These are phyloP conservation scores for Allium sativum DNA, from an alignment of 106 monocot species.

Conservation along the genomic window DNA sequence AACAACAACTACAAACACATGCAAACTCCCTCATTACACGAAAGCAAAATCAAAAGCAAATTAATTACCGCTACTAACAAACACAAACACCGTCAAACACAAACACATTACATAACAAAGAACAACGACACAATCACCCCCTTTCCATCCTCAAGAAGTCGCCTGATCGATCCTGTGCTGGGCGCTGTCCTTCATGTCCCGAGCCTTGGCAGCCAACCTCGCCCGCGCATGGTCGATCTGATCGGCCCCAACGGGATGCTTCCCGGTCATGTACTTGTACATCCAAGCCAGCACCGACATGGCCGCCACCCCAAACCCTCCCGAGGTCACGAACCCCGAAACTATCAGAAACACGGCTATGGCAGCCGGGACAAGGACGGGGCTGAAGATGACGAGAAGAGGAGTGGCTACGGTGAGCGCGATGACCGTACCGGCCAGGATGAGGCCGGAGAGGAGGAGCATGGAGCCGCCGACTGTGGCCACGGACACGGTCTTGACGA, in stretches of 20 bases:
- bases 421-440: conserved; percentile 56
- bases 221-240: conserved; percentile 45
- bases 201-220: conserved; percentile 38
- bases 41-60: too few species aligned
- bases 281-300: conserved; percentile 73
- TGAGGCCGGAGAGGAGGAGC: conserved; percentile 66
- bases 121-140: too few species aligned
- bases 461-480: conserved; percentile 43
- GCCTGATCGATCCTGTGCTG: conserved; percentile 4
- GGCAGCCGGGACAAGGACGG: conserved; percentile 66
- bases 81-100: too few species aligned
- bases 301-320: conserved; percentile 70
- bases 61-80: too few species aligned
- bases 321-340: conserved; percentile 53
- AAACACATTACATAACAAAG: too few species aligned
- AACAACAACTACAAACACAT: too few species aligned
- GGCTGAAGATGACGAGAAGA: conserved; percentile 70
- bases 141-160: too few species aligned
- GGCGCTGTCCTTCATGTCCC: conserved; percentile 47
- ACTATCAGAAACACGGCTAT: conserved; percentile 28
- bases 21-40: too few species aligned
- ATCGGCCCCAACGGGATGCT: conserved; percentile 50
- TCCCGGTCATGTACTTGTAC: conserved; percentile 65
- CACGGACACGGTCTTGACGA: conserved; percentile 36
- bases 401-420: conserved; percentile 52